Evolutionary conservation across 2,329 filamentous ascomycete genomes (phyloP), one percentile per base, ranked within the genome.

Genomic region (Diplodia sapinea): DNA sequence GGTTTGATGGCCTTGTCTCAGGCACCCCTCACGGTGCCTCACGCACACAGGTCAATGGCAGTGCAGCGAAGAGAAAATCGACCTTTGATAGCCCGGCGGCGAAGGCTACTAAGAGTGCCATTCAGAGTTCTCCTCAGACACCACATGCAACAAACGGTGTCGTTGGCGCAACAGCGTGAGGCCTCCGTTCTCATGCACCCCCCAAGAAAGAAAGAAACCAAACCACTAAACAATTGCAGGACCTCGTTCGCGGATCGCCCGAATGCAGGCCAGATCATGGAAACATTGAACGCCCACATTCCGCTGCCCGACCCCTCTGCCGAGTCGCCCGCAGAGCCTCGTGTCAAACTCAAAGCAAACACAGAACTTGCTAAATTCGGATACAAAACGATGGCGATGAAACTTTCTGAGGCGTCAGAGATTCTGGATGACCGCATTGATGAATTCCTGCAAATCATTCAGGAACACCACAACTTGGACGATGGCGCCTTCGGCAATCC

Each of bases 401-500:
- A 97, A 75, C 84, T 95, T 7, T 94, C 92, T 5, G 94, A 97
- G 77, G 89, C 93, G 0, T 96, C 94, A 4, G 94, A 97, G 78
- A 92, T 97, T 54, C 85, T 98, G 8, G 95, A 99, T 79, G 94
- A 98, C 79, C 87, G 93, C 73, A 97, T 99, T 81, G 93, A 98
- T 73, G 93, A 94, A 70, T 97, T 97, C 74, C 85, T 88, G 68
- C 81, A 83, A n/a, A 79, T 93, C 1, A 84, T 96, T 5, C 89
- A 92, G 79, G 87, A 90, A 67, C 84, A 93, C 71, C 87, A 96
- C 78, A 83, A 86, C 15, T 82, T 97, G 6, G 91, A 95, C 20
- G 90, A 95, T 68, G 86, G 87, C 20, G 90, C 88, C 0, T 96
- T 99, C 77, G 94, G 94, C 57, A 97, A 92, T 76, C 93, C 95